Base-by-base conservation (phyloP, 805 yeast genomes). In the Yarrowia sp. region DNA sequence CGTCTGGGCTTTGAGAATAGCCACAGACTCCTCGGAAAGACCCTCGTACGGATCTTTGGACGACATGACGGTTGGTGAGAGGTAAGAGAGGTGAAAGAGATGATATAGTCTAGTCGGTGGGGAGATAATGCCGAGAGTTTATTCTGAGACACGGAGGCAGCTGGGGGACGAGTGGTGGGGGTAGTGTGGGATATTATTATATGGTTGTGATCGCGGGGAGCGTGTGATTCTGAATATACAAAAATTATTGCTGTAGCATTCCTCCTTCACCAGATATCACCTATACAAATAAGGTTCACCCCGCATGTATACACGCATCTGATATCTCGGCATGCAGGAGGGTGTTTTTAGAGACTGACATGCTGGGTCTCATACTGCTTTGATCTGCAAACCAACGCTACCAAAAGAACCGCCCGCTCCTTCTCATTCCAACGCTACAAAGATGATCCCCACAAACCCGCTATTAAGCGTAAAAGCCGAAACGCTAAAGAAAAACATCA, bases 1-100 rank as follows among this genome's bases (percentile, higher is more conserved):
- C 9, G 53, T 43, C n/a, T 60, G 64, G 11, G 41, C 53, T 36
- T 60, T 60, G 15, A 60, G n/a, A 60, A 60, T 43, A 5, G 22
- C 43, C 10, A 39, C 32, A 28, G 6, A 11, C n/a, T 43, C 35
- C 28, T 43, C 64, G 7, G 53, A 36, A n/a, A 60, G 64, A 13
- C 62, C 62, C 31, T 28, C 38, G 11, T 55, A 55, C 9, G 62
- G 62, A 15, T 55, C 62, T 28, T 22, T 36, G 18, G 58, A 17
- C 13, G 55, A 35, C 55, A 48, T 48, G 53, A 8, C 31, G 53
- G 10, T 35, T 3, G 10, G 4, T 35, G 38, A 10, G 8, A 35
- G 9, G 36, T 7, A 2, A 22, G 13, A 8, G 41, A n/a, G 18
- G 6, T n/a, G 28, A 7, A 8, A 10, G 22, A 8, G 18, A 14